Percentiles rank a stretch among this genome's conserved stretches.
Evolutionary conservation across 2,329 filamentous ascomycete species (phyloP).

Genomic region (Neofusicoccum kwambonambiense): DNA sequence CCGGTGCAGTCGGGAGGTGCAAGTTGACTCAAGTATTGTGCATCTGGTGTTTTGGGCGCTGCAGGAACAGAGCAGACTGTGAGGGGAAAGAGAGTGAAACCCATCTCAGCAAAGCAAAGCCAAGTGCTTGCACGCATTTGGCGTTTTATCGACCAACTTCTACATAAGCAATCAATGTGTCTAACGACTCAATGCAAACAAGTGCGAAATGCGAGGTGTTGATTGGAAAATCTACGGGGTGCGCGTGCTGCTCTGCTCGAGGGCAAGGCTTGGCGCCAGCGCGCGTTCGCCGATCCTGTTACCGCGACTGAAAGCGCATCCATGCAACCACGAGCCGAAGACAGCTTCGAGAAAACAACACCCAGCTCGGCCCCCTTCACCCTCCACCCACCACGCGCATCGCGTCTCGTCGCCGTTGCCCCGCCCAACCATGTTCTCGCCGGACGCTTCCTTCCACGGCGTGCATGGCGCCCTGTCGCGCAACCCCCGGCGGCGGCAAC

Average conservation of each 20-base stretch:
- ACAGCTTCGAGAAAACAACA: constrained; percentile 19
- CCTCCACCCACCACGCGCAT: constrained; percentile 17
- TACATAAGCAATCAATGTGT: background rate
- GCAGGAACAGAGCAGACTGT: too few relatives aligned
- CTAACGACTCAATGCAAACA: background rate
- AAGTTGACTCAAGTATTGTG: too few relatives aligned
- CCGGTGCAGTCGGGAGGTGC: too few relatives aligned
- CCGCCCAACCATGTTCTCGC: constrained; percentile 38
- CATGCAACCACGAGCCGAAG: constrained; percentile 16
- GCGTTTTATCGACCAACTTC: background rate
- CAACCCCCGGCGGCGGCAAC: constrained; percentile 47
- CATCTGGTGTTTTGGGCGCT: too few relatives aligned
- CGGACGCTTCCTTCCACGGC: constrained; percentile 36
- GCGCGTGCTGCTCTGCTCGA: background rate
- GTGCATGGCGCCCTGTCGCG: constrained; percentile 39
- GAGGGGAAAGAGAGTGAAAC: too few relatives aligned
- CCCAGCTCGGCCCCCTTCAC: constrained; percentile 1
- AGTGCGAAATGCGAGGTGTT: background rate
- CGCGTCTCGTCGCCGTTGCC: constrained; percentile 22
- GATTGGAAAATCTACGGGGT: background rate
- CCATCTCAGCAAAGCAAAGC: background rate
- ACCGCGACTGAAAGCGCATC: constrained; percentile 12
- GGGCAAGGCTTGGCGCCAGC: constrained; percentile 12
- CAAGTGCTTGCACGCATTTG: background rate
- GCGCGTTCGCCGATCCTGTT: constrained; percentile 12